phyloP scores from a whole-genome alignment of 345 rosid genomes.

The Ceriops tagal region DNA sequence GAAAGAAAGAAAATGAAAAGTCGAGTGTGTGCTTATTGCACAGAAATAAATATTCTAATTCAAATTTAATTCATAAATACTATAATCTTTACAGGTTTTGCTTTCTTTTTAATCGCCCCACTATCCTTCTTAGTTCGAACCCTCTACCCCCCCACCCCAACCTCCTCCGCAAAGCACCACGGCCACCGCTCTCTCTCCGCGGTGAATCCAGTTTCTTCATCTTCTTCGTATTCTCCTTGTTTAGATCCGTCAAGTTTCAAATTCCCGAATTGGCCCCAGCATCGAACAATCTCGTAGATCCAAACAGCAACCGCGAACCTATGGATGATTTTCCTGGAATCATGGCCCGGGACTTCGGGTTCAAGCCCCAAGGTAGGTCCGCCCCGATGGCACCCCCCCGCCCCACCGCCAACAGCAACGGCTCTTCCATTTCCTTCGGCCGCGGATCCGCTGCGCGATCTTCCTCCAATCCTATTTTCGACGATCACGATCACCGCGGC shows the following conservation, averaged over 20 bases:
- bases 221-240: not conserved
- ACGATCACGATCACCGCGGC: slow-evolving; percentile 36
- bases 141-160: not conserved
- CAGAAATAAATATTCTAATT: too few species aligned
- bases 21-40: too few species aligned
- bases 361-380: slow-evolving; percentile 67
- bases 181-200: too few species aligned
- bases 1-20: too few species aligned
- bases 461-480: slow-evolving; percentile 34
- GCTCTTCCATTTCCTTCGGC: slow-evolving; percentile 20
- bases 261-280: not conserved
- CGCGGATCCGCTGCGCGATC: slow-evolving; percentile 31
- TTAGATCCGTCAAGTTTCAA: not conserved
- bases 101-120: too few species aligned
- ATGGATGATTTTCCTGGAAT: slow-evolving; percentile 75
- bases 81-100: too few species aligned
- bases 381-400: slow-evolving; percentile 68
- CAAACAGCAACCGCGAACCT: not conserved
- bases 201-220: not conserved
- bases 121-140: too few species aligned
- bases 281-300: not conserved
- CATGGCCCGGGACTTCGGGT: slow-evolving; percentile 53
- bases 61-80: too few species aligned
- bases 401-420: not conserved
- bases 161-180: not conserved